Evolutionary conservation across 352 stramenopile species (phyloP).

Genomic region (Globisporangium yorkense): DNA sequence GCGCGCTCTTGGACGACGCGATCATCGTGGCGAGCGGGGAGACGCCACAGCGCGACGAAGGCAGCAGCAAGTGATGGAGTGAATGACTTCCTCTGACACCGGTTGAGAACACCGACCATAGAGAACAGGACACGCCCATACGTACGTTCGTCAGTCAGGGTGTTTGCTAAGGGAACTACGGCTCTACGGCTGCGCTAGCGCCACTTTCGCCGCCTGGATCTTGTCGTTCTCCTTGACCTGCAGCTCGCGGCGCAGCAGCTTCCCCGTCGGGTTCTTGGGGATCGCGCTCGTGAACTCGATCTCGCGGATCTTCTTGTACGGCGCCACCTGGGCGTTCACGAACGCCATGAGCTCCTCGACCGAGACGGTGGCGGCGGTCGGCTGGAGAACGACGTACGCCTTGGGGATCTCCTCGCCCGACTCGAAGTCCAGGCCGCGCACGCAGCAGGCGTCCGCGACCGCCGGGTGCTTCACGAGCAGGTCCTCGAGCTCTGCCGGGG

Average conservation of each 20-base stretch:
- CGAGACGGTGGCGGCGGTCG: constrained; percentile 9
- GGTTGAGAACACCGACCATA: too few relatives aligned
- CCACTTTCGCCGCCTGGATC: not conserved
- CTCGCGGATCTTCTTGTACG: constrained; percentile 83
- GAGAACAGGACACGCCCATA: not conserved
- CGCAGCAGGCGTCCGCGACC: constrained; percentile 70
- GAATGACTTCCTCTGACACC: too few relatives aligned
- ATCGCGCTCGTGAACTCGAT: constrained; percentile 87
- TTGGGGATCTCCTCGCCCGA: constrained; percentile 82
- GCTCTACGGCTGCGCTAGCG: too few relatives aligned
- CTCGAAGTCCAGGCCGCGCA: constrained; percentile 49
- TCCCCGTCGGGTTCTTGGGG: constrained; percentile 84
- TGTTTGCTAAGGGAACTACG: not conserved
- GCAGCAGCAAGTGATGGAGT: not conserved
- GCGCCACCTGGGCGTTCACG: constrained; percentile 73
- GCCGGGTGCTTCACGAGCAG: constrained; percentile 70
- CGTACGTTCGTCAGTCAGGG: too few relatives aligned
- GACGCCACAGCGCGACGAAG: not conserved
- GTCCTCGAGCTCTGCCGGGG: constrained; percentile 90
- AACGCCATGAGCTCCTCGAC: constrained; percentile 47
- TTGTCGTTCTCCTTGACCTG: constrained; percentile 27
- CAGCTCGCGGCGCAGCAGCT: constrained; percentile 85
- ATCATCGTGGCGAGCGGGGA: constrained; percentile 19
- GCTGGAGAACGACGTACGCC: constrained; percentile 82
- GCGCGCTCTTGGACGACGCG: constrained; percentile 42